Evolutionary conservation across 306 rosid genomes (phyloP).

Genomic region (Mucuna pruriens): DNA sequence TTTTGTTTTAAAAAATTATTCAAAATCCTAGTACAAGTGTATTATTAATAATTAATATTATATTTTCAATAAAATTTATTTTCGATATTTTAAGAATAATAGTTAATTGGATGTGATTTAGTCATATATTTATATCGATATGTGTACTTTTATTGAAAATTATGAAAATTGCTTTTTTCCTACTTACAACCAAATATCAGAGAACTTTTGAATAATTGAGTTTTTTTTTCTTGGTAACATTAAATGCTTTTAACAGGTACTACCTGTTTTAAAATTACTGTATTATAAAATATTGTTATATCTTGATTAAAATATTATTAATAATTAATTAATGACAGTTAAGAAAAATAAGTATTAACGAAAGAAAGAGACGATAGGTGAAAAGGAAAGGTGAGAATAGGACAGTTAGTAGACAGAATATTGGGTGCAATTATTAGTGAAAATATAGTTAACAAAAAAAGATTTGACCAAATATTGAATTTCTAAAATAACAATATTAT

Average conservation of each 20-base stretch:
- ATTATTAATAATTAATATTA: no score
- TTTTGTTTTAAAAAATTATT: neutral
- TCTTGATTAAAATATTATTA: neutral
- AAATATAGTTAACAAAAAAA: neutral
- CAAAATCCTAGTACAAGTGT: no score
- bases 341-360: neutral
- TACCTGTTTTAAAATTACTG: neutral
- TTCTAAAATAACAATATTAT: neutral
- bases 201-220: neutral
- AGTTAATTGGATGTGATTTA: neutral
- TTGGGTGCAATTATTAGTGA: neutral
- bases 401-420: neutral
- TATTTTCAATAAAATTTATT: no score
- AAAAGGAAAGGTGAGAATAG: neutral
- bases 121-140: neutral
- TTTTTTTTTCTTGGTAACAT: neutral
- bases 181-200: neutral
- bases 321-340: neutral
- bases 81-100: neutral
- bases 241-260: neutral
- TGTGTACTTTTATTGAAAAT: neutral
- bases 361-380: neutral
- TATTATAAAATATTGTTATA: neutral
- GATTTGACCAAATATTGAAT: neutral
- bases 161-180: neutral